phyloP scores from a whole-genome alignment of 768 basidiomycete species.

The Pilatotrama ljubarskyi region DNA sequence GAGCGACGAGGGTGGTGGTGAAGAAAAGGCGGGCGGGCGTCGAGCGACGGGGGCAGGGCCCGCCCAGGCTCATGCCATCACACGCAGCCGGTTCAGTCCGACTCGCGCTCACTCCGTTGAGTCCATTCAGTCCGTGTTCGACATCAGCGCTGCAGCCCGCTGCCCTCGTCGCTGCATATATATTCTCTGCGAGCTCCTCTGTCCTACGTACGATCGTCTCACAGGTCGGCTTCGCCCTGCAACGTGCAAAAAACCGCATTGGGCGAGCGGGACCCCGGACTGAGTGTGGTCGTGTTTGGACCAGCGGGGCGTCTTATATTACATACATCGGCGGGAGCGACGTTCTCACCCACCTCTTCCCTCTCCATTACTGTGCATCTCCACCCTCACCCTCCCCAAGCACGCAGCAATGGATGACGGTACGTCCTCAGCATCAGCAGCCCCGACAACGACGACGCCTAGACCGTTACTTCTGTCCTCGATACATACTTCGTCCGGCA shows the following conservation, averaged over 20 bases:
- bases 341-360: slow-evolving; percentile 27
- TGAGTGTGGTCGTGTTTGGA: slow-evolving; percentile 30
- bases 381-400: slow-evolving; percentile 27
- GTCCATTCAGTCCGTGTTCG: not conserved
- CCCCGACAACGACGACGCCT: slow-evolving; percentile 51
- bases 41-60: slow-evolving; percentile 19
- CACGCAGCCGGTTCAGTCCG: slow-evolving; percentile 32
- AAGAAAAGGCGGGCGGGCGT: slow-evolving; percentile 22
- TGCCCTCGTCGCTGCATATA: not conserved
- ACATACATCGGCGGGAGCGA: slow-evolving; percentile 1
- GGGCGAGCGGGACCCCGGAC: slow-evolving; percentile 9
- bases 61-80: slow-evolving; percentile 26
- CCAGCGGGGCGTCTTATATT: slow-evolving; percentile 15
- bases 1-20: slow-evolving; percentile 15
- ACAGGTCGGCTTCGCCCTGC: too few species aligned
- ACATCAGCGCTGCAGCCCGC: not conserved
- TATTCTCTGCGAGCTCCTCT: not conserved
- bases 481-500: slow-evolving; percentile 13
- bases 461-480: slow-evolving; percentile 16
- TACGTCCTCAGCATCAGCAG: slow-evolving; percentile 81
- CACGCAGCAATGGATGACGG: slow-evolving; percentile 60
- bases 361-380: slow-evolving; percentile 22
- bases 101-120: slow-evolving; percentile 11
- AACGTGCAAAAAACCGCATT: slow-evolving; percentile 3
- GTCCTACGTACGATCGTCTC: too few species aligned